A percentile compares a stretch with the other conserved stretches of the same genome.
phyloP scores from a whole-genome alignment of 208 protist species.

The Crithidia fasciculata region DNA sequence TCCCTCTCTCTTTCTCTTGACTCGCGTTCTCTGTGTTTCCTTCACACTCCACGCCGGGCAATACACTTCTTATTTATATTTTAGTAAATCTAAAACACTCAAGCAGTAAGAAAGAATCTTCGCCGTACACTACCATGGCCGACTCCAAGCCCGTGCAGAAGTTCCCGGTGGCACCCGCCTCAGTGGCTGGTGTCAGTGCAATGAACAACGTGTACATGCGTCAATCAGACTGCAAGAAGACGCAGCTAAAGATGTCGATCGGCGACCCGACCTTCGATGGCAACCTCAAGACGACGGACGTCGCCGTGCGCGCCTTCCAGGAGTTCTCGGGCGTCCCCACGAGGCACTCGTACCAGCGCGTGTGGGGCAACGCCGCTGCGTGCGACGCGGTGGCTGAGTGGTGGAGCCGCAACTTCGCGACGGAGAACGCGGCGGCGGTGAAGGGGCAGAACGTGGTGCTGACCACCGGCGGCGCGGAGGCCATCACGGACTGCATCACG shows the following conservation, averaged over 20 bases:
- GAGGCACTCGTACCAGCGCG: conserved; percentile 62
- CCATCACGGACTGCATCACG: conserved; percentile 83
- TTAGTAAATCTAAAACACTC: no score
- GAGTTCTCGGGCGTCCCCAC: conserved; percentile 33
- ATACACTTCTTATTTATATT: no score
- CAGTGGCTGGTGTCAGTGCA: conserved; percentile 22
- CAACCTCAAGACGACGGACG: conserved; percentile 56
- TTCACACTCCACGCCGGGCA: no score
- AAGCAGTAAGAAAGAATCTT: no score
- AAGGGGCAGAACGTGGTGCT: conserved; percentile 61
- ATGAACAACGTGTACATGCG: conserved; percentile 44
- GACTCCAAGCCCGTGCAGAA: conserved; percentile 9
- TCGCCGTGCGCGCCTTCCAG: conserved; percentile 33
- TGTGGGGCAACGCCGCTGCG: conserved; percentile 35
- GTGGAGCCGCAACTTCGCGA: conserved; percentile 34
- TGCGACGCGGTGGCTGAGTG: conserved; percentile 68
- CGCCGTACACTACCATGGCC: background rate
- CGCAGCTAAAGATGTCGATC: conserved; percentile 46
- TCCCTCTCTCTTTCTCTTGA: no score
- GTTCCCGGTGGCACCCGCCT: conserved; percentile 16
- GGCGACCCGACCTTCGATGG: conserved; percentile 75
- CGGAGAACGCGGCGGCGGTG: conserved; percentile 21
- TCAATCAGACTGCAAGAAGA: conserved; percentile 39
- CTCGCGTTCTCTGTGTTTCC: no score
- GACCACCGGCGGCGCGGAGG: conserved; percentile 86